Percentiles rank a stretch among this genome's conserved stretches.
Evolutionary conservation across 2,329 filamentous ascomycete species (phyloP).

Genomic region (Stachybotrys echinatus): DNA sequence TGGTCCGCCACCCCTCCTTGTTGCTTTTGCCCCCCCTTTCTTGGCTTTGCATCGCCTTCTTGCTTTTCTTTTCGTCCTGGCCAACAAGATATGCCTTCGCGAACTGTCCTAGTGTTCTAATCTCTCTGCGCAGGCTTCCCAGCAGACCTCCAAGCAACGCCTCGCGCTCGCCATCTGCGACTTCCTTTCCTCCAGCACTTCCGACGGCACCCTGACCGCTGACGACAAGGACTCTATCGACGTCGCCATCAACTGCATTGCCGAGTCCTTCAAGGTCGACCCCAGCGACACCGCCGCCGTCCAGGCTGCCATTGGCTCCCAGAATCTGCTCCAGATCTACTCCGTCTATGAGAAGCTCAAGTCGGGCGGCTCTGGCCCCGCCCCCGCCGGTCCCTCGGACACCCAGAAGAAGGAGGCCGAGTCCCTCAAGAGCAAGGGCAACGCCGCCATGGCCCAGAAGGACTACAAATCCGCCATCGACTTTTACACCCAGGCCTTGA

Average conservation of each 20-base stretch:
- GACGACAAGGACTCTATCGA: slow-evolving; percentile 94
- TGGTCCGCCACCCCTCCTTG: neutral
- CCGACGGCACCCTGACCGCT: slow-evolving; percentile 79
- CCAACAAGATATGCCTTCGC: too few species aligned
- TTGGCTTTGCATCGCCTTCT: too few species aligned
- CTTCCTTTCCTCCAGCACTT: slow-evolving; percentile 79
- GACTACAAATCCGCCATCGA: slow-evolving; percentile 81
- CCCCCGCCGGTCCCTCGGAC: slow-evolving; percentile 36
- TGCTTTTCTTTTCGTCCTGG: too few species aligned
- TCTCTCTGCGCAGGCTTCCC: slow-evolving; percentile 27
- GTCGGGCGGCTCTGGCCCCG: slow-evolving; percentile 36
- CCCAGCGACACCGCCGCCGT: slow-evolving; percentile 69
- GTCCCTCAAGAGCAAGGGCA: slow-evolving; percentile 81
- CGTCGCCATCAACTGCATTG: slow-evolving; percentile 89
- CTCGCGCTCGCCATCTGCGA: slow-evolving; percentile 96
- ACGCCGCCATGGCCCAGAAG: slow-evolving; percentile 91
- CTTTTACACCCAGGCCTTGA: slow-evolving; percentile 81
- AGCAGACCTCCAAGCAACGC: slow-evolving; percentile 62
- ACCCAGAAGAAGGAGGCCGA: slow-evolving; percentile 77
- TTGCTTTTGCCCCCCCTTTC: too few species aligned
- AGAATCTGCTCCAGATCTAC: slow-evolving; percentile 89
- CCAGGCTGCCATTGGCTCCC: slow-evolving; percentile 72
- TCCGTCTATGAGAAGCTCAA: slow-evolving; percentile 94
- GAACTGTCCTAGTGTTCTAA: too few species aligned
- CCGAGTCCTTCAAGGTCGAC: slow-evolving; percentile 93